Base-by-base conservation (phyloP, 192 early-diverging fungal genomes). In the Coemansia sp. region DNA sequence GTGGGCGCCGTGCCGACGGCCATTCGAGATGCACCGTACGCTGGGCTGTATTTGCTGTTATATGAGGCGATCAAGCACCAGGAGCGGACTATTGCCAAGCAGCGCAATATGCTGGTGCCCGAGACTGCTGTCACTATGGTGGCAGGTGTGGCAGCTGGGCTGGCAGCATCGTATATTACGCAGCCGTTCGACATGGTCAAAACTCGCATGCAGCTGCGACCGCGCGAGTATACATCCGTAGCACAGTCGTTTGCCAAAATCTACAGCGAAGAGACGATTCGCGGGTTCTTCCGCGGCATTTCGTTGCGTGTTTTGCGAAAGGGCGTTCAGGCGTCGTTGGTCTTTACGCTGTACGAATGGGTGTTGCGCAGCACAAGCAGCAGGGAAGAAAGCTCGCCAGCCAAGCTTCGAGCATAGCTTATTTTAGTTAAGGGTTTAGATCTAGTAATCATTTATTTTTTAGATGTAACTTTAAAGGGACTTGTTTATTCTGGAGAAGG, bases 141-240 rank as follows among this genome's bases (percentile, higher is more conserved):
- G 38, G 71, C 84, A 25, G 89, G 88, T 27, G 69, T 92, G 7
- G 49, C 85, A 5, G 87, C 88, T 4, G 92, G 95, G 0, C 72
- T 92, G 15, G 62, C 84, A 1, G 90, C 94, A 0, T 93, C 94
- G 35, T 79, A 86, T 8, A 51, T 92, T 37, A 97, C 95, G 1
- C 92, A 97, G 60, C 95, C 95, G 6, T 97, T 97, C 71, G 95
- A 97, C 58, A 85, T 96, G 84, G 73, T 95, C 48, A 94, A 94
- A 64, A 97, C 95, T 17, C 84, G 94, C 17, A 92, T 97, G 84
- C 95, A 97, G 63, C 76, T 97, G 32, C 88, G 90, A 29, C 94
- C 94, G 37, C 56, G 60, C 3, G 82, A 86, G 39, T 95, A 96
- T 72, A 70, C 62, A 12, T 60, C 75, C 1, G 77, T 84, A 47